Percentiles rank a stretch among this genome's conserved stretches.
phyloP scores from a whole-genome alignment of 176 grass and related monocot species.

The Thinopyrum elongatum region DNA sequence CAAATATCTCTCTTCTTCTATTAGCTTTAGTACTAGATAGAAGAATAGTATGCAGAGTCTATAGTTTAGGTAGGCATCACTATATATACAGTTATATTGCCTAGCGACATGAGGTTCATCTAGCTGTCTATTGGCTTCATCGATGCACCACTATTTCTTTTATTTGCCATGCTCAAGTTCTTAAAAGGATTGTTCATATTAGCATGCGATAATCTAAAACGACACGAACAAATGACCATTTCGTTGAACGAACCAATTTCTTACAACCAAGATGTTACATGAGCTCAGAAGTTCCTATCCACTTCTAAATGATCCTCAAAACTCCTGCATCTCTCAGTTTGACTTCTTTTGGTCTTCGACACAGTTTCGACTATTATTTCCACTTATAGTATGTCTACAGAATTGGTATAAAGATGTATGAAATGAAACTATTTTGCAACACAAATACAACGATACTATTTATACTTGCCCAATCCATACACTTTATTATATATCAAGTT shows the following conservation, averaged over 20 bases:
- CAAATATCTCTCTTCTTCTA: too few species aligned
- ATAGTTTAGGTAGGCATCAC: not conserved
- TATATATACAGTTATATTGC: not conserved
- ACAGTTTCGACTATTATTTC: too few species aligned
- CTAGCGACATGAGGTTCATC: not conserved
- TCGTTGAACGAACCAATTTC: not conserved
- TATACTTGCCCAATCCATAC: too few species aligned
- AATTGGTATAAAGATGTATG: too few species aligned
- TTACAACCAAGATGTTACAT: not conserved
- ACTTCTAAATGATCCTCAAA: not conserved
- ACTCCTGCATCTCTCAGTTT: not conserved
- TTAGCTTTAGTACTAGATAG: too few species aligned
- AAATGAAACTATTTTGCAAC: too few species aligned
- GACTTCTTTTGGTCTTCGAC: too few species aligned
- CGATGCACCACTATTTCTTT: not conserved
- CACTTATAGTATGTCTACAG: too few species aligned
- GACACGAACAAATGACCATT: not conserved
- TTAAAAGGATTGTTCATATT: not conserved
- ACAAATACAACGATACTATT: too few species aligned
- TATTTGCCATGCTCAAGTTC: not conserved
- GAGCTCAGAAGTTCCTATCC: not conserved
- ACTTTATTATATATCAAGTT: too few species aligned
- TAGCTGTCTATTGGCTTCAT: not conserved
- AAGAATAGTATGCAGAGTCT: not conserved
- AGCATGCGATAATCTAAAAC: not conserved